These are phyloP conservation scores for Aspergillus biplanus DNA, from an alignment of 495 filamentous ascomycete species.

Conservation along the genomic window DNA sequence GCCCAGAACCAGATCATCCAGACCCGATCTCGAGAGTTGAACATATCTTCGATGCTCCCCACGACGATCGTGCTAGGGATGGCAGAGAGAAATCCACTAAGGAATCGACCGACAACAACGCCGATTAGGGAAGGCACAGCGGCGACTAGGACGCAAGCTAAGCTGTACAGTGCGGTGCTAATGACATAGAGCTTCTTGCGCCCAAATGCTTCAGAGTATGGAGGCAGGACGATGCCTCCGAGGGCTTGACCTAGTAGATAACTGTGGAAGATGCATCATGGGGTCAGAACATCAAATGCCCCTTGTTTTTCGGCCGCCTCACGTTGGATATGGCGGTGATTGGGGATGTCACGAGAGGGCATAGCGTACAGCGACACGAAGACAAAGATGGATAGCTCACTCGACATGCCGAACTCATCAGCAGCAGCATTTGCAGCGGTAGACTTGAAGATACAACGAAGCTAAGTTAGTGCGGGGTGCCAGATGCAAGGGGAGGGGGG, in stretches of 20 bases:
- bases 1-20: constrained; percentile 56
- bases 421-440: constrained; percentile 38
- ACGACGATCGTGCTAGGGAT: constrained; percentile 55
- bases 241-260: constrained; percentile 55
- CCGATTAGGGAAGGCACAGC: constrained; percentile 38
- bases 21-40: constrained; percentile 47
- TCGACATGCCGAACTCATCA: constrained; percentile 34
- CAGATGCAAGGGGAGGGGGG: neutral
- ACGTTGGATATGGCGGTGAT: neutral
- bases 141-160: constrained; percentile 49
- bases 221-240: constrained; percentile 54
- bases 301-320: neutral
- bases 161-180: constrained; percentile 44
- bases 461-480: neutral
- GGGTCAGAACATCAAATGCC: neutral
- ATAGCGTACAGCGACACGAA: constrained; percentile 42
- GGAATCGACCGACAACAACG: constrained; percentile 46
- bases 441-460: constrained; percentile 28
- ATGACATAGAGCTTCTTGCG: constrained; percentile 54
- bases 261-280: constrained; percentile 25
- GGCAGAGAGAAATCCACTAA: constrained; percentile 52
- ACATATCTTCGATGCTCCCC: constrained; percentile 59
- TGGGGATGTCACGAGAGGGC: neutral
- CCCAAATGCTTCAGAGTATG: constrained; percentile 56
- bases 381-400: constrained; percentile 39